Conservation (phyloP, 208 protist species). For the Leishmania tropica region DNA sequence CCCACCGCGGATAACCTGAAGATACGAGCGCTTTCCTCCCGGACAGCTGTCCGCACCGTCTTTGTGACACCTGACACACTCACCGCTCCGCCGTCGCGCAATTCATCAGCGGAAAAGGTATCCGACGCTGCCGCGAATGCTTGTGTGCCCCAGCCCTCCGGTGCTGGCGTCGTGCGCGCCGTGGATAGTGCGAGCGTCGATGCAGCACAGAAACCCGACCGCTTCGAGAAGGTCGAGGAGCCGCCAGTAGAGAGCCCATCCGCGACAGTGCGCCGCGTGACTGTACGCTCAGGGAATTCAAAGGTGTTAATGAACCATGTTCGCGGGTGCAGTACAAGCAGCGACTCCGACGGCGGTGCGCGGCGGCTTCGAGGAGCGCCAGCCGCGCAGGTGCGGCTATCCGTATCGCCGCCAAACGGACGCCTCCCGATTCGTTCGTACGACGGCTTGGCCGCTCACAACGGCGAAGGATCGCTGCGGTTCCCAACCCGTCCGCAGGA, state of each 20-base stretch:
- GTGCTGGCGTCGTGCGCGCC: background rate
- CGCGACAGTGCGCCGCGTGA: slow-evolving; percentile 24
- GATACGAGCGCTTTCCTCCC: background rate
- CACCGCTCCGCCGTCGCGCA: background rate
- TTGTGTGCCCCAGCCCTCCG: background rate
- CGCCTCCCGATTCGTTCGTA: background rate
- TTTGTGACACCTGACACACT: background rate
- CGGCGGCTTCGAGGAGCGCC: slow-evolving; percentile 9
- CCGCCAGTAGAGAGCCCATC: slow-evolving; percentile 20
- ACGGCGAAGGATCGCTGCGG: background rate
- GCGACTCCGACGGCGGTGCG: slow-evolving; percentile 3
- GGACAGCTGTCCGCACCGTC: background rate
- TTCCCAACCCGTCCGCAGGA: slow-evolving; percentile 1
- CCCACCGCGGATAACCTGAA: background rate
- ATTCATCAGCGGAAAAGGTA: background rate
- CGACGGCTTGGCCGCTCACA: background rate
- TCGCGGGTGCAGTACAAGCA: background rate
- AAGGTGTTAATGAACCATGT: slow-evolving; percentile 4
- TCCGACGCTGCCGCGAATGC: background rate
- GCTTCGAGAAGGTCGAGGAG: slow-evolving; percentile 29
- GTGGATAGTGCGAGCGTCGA: background rate
- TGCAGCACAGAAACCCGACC: background rate
- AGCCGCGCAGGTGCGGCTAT: background rate
- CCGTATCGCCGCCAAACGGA: slow-evolving; percentile 3
- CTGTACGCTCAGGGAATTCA: slow-evolving; percentile 15